Conservation (phyloP, 768 basidiomycete genomes). For the Lentinula sp. region DNA sequence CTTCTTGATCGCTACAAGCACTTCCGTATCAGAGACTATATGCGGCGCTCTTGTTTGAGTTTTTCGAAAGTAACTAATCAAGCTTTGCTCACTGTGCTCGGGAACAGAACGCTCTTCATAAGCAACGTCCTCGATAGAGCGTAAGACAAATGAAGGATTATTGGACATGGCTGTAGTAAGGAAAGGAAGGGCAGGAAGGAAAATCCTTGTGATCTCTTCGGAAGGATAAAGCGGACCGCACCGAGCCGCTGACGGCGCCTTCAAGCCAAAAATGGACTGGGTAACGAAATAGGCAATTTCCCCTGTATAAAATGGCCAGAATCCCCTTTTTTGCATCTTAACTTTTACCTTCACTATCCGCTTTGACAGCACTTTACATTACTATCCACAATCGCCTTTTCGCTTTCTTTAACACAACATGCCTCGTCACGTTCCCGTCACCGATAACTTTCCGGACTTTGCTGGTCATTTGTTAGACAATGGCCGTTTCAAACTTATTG, state of each 20-base stretch:
- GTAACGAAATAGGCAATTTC: background rate
- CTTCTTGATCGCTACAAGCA: constrained; percentile 87
- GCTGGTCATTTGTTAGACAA: constrained; percentile 45
- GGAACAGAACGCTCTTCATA: constrained; percentile 78
- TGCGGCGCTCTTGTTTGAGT: background rate
- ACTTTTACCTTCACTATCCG: constrained; percentile 11
- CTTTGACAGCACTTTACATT: constrained; percentile 11
- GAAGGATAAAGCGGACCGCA: background rate
- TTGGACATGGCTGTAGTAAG: constrained; percentile 47
- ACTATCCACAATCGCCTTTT: constrained; percentile 1
- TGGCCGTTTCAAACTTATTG: constrained; percentile 54
- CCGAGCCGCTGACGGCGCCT: background rate
- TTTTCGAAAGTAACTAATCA: background rate
- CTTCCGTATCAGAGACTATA: constrained; percentile 65
- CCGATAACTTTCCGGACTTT: constrained; percentile 44
- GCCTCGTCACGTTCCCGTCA: constrained; percentile 29
- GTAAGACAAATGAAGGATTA: constrained; percentile 78
- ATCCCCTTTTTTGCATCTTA: constrained; percentile 12
- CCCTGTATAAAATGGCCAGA: constrained; percentile 3
- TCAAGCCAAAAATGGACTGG: background rate
- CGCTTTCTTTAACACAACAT: constrained; percentile 17
- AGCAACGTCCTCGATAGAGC: constrained; percentile 57
- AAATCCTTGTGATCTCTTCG: background rate
- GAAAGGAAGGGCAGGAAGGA: constrained; percentile 3
- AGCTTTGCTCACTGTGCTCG: constrained; percentile 27